phyloP scores from a whole-genome alignment of 768 basidiomycete species.

The Tylopilus sp. region DNA sequence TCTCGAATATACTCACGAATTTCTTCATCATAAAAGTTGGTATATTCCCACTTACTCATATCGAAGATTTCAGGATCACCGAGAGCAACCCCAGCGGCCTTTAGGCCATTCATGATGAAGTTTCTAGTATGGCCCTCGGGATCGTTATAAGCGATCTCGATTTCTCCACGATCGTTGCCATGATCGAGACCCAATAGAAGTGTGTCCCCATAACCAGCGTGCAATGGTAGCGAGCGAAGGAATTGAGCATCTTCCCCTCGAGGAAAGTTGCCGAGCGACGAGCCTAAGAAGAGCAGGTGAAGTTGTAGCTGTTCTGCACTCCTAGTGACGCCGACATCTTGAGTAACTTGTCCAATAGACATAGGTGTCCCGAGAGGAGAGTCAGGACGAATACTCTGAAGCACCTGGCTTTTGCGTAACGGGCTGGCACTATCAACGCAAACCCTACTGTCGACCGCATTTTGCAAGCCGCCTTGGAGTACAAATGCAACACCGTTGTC shows the following conservation, averaged over 20 bases:
- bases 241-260: constrained; percentile 69
- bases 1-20: constrained; percentile 35
- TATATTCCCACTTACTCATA: constrained; percentile 73
- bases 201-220: constrained; percentile 72
- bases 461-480: constrained; percentile 37
- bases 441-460: constrained; percentile 5
- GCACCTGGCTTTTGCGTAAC: constrained; percentile 5
- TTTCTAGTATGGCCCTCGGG: constrained; percentile 61
- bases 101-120: constrained; percentile 88
- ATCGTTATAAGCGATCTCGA: constrained; percentile 89
- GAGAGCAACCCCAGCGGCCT: constrained; percentile 61
- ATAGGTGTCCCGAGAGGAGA: constrained; percentile 39
- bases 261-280: constrained; percentile 86
- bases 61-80: constrained; percentile 65
- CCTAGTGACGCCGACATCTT: not conserved
- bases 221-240: constrained; percentile 74
- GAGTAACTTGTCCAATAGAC: constrained; percentile 19
- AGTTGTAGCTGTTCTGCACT: constrained; percentile 52
- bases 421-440: not conserved
- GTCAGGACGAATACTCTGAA: constrained; percentile 23
- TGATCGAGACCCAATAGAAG: constrained; percentile 91
- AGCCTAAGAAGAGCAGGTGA: constrained; percentile 90
- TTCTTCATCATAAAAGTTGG: constrained; percentile 54
- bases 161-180: constrained; percentile 60
- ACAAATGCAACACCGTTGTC: constrained; percentile 84